Conservation (phyloP, 2,329 filamentous ascomycete genomes). For the Chaetothyriales sp. region DNA sequence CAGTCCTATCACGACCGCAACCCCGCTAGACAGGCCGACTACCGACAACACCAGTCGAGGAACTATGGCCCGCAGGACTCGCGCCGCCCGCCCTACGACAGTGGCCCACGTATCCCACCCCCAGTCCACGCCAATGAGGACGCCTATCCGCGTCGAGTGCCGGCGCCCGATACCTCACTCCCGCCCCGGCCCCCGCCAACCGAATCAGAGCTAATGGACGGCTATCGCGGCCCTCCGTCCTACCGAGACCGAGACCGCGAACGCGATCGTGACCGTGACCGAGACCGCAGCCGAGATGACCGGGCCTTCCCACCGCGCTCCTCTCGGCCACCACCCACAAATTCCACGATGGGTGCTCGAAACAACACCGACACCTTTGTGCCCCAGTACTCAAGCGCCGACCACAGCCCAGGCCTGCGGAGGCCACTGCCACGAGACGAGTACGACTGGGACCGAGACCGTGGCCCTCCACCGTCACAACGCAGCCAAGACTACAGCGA, state of each 20-base stretch:
- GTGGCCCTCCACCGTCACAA: neutral
- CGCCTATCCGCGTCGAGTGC: slow-evolving; percentile 10
- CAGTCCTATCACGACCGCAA: neutral
- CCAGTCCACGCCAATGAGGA: slow-evolving; percentile 11
- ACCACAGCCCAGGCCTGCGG: slow-evolving; percentile 6
- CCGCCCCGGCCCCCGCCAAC: slow-evolving; percentile 11
- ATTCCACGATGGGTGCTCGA: slow-evolving; percentile 2
- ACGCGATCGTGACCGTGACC: slow-evolving; percentile 9
- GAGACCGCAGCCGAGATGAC: slow-evolving; percentile 12
- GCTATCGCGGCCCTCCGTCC: neutral
- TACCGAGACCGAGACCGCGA: slow-evolving; percentile 5
- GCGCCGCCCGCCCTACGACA: slow-evolving; percentile 1
- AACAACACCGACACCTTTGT: slow-evolving; percentile 17
- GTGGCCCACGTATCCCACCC: slow-evolving; percentile 2
- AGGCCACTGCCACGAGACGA: neutral
- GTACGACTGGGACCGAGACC: neutral
- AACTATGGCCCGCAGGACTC: slow-evolving; percentile 2
- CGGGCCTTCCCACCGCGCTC: neutral
- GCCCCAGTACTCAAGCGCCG: slow-evolving; percentile 16
- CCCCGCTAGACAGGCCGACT: neutral
- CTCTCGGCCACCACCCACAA: neutral
- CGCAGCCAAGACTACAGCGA: neutral
- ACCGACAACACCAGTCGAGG: slow-evolving; percentile 1
- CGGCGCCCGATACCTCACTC: slow-evolving; percentile 5
- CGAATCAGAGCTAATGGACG: slow-evolving; percentile 4